Conservation (phyloP, 176 grass and related monocot species). For the Hordeum marinum region DNA sequence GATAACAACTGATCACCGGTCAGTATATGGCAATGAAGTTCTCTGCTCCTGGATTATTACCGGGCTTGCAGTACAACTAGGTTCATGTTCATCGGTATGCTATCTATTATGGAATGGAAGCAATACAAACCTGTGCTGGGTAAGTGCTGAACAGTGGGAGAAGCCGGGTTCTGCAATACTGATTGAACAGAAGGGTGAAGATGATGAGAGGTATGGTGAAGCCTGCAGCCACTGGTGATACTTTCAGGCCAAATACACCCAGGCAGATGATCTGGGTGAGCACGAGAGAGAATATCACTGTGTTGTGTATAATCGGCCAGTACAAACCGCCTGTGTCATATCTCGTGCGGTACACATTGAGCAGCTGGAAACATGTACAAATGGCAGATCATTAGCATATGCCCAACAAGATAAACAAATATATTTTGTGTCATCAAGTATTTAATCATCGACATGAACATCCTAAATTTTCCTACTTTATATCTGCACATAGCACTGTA, state of each 20-base stretch:
- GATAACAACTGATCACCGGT: not conserved
- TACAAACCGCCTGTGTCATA: slow-evolving; percentile 78
- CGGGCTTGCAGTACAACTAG: too few relatives aligned
- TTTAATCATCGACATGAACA: not conserved
- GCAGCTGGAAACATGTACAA: slow-evolving; percentile 48
- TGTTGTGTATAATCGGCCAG: slow-evolving; percentile 86
- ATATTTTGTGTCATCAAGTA: not conserved
- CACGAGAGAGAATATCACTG: slow-evolving; percentile 79
- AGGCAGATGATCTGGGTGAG: slow-evolving; percentile 88
- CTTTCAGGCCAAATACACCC: slow-evolving; percentile 72
- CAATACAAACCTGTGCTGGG: slow-evolving; percentile 58
- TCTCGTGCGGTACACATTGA: slow-evolving; percentile 74
- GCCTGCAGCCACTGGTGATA: slow-evolving; percentile 64
- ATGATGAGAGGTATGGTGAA: slow-evolving; percentile 78
- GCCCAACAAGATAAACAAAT: not conserved
- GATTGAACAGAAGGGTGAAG: slow-evolving; percentile 79
- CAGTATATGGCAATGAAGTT: not conserved
- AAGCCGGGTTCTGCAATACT: slow-evolving; percentile 83
- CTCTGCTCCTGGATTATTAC: not conserved
- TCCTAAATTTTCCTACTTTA: not conserved
- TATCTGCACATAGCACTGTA: not conserved
- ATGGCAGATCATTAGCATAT: not conserved
- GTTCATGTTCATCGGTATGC: not conserved
- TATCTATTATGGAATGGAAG: too few relatives aligned
- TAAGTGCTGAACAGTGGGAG: slow-evolving; percentile 67